Conservation (phyloP, 2,329 filamentous ascomycete species). For the Colletotrichum costaricense region DNA sequence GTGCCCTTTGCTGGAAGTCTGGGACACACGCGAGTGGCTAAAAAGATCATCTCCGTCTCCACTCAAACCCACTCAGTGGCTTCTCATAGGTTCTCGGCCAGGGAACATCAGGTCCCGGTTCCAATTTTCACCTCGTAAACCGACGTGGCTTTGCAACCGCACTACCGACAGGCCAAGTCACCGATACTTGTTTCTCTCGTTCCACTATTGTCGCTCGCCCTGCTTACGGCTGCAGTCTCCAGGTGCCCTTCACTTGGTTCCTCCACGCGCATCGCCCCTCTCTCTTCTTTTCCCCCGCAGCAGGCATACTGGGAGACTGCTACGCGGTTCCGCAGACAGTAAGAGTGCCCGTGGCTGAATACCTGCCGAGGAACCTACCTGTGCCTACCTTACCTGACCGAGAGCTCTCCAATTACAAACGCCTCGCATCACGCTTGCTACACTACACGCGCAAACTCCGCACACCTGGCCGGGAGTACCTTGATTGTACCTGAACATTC, state of each 20-base stretch:
- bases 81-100: not conserved
- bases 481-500: not conserved
- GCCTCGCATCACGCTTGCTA: not conserved
- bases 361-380: not conserved
- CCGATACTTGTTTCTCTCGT: not conserved
- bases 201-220: not conserved
- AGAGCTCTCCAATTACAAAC: not conserved
- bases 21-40: not conserved
- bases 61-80: not conserved
- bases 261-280: not conserved
- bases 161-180: not conserved
- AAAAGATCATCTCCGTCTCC: not conserved
- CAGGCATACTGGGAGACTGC: not conserved
- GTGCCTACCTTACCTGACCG: not conserved
- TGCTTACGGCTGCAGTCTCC: not conserved
- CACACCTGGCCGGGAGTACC: not conserved
- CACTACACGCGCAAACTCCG: not conserved
- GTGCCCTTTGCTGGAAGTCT: not conserved
- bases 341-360: not conserved
- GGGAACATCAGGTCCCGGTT: not conserved
- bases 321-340: not conserved
- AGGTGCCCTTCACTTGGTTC: not conserved
- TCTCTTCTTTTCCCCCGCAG: not conserved
- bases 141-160: conserved; percentile 30
- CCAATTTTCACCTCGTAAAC: conserved; percentile 22